A percentile compares a stretch with the other conserved stretches of the same genome.
Evolutionary conservation across 2,329 filamentous ascomycete species (phyloP).

Genomic region (Pseudocercospora ulei): DNA sequence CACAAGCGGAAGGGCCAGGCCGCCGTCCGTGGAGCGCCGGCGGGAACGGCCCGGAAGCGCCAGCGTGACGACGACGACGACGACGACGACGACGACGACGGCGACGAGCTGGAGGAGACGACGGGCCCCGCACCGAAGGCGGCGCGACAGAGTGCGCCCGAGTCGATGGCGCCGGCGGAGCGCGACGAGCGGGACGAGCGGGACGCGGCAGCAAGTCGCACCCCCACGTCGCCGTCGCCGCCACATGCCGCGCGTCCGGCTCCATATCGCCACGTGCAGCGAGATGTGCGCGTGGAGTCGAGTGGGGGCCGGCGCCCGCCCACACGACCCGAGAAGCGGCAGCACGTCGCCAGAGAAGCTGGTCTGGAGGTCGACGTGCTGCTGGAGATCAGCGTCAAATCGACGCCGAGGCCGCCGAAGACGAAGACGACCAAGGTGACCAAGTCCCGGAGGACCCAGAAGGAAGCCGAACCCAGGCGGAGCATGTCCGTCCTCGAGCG

Average conservation of each 20-base stretch:
- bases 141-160: constrained; percentile 1
- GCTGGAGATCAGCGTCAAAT: neutral
- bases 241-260: no score
- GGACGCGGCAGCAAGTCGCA: neutral
- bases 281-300: no score
- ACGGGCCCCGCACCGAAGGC: constrained; percentile 2
- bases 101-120: neutral
- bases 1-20: constrained; percentile 12
- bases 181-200: neutral
- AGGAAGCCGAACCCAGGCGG: constrained; percentile 7
- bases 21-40: neutral
- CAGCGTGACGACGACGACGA: constrained; percentile 4
- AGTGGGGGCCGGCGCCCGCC: neutral
- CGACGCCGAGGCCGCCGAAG: constrained; percentile 2
- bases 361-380: constrained; percentile 1
- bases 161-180: neutral
- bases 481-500: neutral
- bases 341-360: neutral
- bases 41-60: neutral
- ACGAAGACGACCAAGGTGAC: neutral
- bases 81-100: neutral
- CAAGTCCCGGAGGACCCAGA: neutral
- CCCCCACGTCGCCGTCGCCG: no score
- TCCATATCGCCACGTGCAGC: no score
- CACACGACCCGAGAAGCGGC: neutral